Conservation (phyloP, 768 basidiomycete genomes). For the Candolleomyces eurysporus region DNA sequence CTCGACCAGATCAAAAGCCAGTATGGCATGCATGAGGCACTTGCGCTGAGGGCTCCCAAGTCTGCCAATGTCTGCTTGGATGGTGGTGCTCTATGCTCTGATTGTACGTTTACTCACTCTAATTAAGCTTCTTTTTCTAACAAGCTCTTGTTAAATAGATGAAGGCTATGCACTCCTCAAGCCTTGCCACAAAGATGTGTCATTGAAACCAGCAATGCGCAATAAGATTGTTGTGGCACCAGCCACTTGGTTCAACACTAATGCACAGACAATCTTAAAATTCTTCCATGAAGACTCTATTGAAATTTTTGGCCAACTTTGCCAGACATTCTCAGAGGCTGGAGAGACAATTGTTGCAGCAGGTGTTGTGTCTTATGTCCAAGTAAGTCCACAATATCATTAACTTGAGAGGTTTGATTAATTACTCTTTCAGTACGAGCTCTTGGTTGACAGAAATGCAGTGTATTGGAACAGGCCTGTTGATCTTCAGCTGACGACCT, state of each 20-base stretch:
- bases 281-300: background rate
- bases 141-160: background rate
- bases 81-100: background rate
- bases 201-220: background rate
- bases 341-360: background rate
- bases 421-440: background rate
- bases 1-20: background rate
- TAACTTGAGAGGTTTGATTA: background rate
- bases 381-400: background rate
- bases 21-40: background rate
- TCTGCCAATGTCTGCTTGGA: background rate
- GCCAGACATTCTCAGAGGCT: background rate
- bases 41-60: background rate
- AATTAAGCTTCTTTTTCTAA: too few relatives aligned
- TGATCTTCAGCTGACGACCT: background rate
- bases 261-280: background rate
- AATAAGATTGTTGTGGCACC: background rate
- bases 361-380: background rate
- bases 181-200: background rate
- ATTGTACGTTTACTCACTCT: too few relatives aligned
- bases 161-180: background rate
- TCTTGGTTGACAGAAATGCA: background rate
- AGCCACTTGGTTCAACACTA: background rate
- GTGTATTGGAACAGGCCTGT: background rate
- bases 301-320: background rate